These are phyloP conservation scores for Rugosomyces carneus DNA, from an alignment of 1,284 basidiomycete species.

Conservation along the genomic window DNA sequence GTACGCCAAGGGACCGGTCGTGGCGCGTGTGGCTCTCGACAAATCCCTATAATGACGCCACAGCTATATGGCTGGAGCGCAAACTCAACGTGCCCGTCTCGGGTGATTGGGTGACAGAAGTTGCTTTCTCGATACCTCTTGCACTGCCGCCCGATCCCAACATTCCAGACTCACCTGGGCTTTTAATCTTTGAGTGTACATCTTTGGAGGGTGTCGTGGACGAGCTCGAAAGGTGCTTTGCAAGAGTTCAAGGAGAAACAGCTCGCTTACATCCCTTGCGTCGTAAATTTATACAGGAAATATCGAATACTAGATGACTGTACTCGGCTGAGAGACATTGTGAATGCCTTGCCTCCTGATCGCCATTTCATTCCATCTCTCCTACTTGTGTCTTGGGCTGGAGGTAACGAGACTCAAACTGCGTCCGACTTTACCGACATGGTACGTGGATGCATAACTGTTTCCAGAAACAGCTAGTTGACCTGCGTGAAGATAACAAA, in stretches of 20 bases:
- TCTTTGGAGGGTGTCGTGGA: slow-evolving; percentile 55
- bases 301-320: slow-evolving; percentile 68
- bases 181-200: slow-evolving; percentile 67
- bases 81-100: slow-evolving; percentile 64
- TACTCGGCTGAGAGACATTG: slow-evolving; percentile 55
- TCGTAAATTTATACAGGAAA: slow-evolving; percentile 42
- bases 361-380: slow-evolving; percentile 57
- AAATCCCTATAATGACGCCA: slow-evolving; percentile 63
- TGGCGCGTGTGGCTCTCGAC: slow-evolving; percentile 68
- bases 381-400: slow-evolving; percentile 53
- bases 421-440: slow-evolving; percentile 42
- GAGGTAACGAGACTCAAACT: slow-evolving; percentile 30
- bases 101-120: slow-evolving; percentile 53
- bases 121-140: slow-evolving; percentile 50
- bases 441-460: slow-evolving; percentile 29
- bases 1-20: slow-evolving; percentile 20
- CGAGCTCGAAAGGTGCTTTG: slow-evolving; percentile 54
- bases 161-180: slow-evolving; percentile 45
- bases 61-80: slow-evolving; percentile 69
- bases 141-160: slow-evolving; percentile 12
- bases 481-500: too few relatives aligned
- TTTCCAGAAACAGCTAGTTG: slow-evolving; percentile 26
- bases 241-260: background rate
- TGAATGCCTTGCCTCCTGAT: slow-evolving; percentile 43
- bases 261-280: background rate